phyloP scores from a whole-genome alignment of 2,329 filamentous ascomycete genomes.

The Zymoseptoria ardabiliae region DNA sequence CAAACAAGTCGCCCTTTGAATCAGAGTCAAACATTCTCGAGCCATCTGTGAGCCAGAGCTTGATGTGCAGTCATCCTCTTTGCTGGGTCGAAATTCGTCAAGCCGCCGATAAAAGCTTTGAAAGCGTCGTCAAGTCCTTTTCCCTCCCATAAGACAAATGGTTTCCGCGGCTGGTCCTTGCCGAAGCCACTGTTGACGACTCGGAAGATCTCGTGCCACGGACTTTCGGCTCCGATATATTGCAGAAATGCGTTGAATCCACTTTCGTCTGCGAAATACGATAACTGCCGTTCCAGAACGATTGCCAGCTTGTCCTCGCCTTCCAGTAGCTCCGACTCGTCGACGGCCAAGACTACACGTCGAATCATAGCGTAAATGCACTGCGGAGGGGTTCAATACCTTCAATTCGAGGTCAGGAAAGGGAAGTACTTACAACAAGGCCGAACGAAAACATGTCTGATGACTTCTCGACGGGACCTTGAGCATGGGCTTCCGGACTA shows the following conservation, averaged over 20 bases:
- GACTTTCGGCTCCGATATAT: conserved; percentile 35
- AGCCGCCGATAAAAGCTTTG: not conserved
- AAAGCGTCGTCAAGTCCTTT: conserved; percentile 4
- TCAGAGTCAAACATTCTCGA: not conserved
- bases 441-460: conserved; percentile 42
- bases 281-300: conserved; percentile 42
- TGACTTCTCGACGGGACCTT: conserved; percentile 32
- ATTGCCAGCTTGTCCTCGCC: conserved; percentile 32
- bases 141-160: conserved; percentile 21
- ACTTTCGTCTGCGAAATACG: conserved; percentile 40
- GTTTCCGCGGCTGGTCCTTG: conserved; percentile 36
- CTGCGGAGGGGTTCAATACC: conserved; percentile 18
- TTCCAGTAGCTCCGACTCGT: conserved; percentile 29
- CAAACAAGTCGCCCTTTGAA: not conserved
- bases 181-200: conserved; percentile 34
- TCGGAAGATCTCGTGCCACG: conserved; percentile 34
- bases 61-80: not conserved
- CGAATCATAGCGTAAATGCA: conserved; percentile 42
- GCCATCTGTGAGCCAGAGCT: conserved; percentile 1
- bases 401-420: not conserved
- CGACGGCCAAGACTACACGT: conserved; percentile 32
- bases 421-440: conserved; percentile 32
- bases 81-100: conserved; percentile 3
- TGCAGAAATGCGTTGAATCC: conserved; percentile 23
- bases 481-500: conserved; percentile 40